Base-by-base conservation (phyloP, 805 yeast species). In the Candida namnaoensis region DNA sequence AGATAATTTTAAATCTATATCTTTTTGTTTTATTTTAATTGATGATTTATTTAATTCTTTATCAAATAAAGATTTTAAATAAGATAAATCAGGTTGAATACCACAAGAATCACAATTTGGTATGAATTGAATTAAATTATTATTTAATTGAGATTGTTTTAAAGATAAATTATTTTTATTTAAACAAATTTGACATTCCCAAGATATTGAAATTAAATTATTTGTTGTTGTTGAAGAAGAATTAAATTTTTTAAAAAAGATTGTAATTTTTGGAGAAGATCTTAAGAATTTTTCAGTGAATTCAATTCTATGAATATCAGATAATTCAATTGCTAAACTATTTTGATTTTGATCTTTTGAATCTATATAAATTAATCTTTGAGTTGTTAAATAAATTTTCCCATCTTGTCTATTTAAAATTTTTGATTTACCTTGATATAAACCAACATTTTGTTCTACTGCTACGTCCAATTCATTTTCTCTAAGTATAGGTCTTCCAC, bases 391-490 rank as follows among this genome's bases (percentile, higher is more conserved):
- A 57, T 88, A 88, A 0, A 84, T 53, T 28, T 95, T 67, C 1
- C 98, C 98, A 44, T 72, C 62, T 55, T 86, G 95, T 47, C 80
- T 74, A 28, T 74, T 66, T 2, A 63, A 40, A 24, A 86, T 72
- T 62, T 85, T 86, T 44, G 66, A 65, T 44, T 77, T 77, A 23
- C 88, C 95, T 51, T 83, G 90, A 55, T 90, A 90, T 4, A 90
- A 58, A 0, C 96, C 96, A 1, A 86, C 72, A 19, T 66, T 61
- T 40, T 68, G 69, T 43, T 71, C 78, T 1, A 80, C 75, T 2
- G 68, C 53, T 3, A 80, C 58, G 47, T 76, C 79, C 33, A 64
- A 61, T 52, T 82, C 90, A 36, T 52, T 58, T 38, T 65, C 69
- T 32, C 70, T 43, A 7, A 67, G 48, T 0, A 62, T 50, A 2